phyloP scores from a whole-genome alignment of 2,329 filamentous ascomycete species.

The Drechslerella stenobrocha region DNA sequence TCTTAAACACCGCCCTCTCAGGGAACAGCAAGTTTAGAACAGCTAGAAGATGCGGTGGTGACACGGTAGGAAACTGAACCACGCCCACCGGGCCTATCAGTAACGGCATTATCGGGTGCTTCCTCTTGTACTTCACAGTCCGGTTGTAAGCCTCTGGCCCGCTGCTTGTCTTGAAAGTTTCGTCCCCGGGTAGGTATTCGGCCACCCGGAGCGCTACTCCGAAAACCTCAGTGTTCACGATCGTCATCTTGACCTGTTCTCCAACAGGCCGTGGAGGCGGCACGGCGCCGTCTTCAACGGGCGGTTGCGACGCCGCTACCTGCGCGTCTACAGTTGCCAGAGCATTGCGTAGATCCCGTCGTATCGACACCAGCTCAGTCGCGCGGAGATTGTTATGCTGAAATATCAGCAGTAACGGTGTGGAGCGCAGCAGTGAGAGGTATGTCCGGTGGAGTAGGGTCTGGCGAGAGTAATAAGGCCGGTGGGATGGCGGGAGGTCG shows the following conservation, averaged over 20 bases:
- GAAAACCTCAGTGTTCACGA: constrained; percentile 87
- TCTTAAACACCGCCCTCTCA: constrained; percentile 74
- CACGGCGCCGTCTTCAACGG: constrained; percentile 23
- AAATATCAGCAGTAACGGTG: constrained; percentile 83
- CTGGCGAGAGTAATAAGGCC: constrained; percentile 83
- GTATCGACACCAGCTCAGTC: constrained; percentile 72
- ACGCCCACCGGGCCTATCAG: constrained; percentile 79
- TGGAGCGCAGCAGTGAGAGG: constrained; percentile 81
- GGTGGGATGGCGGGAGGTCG: constrained; percentile 79
- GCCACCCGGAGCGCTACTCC: constrained; percentile 79
- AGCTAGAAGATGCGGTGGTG: constrained; percentile 79
- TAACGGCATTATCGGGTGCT: constrained; percentile 71
- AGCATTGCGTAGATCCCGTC: constrained; percentile 68
- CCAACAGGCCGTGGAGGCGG: constrained; percentile 55
- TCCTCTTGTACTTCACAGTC: constrained; percentile 63
- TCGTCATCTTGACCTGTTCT: constrained; percentile 69
- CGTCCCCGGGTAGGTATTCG: constrained; percentile 67
- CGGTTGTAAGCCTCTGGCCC: constrained; percentile 54
- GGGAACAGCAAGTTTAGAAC: constrained; percentile 83
- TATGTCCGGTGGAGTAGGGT: constrained; percentile 85
- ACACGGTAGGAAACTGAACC: constrained; percentile 78
- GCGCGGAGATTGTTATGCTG: constrained; percentile 77
- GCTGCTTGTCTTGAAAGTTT: constrained; percentile 49
- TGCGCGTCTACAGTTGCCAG: constrained; percentile 66
- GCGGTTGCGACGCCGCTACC: constrained; percentile 18